Evolutionary conservation across 1,284 basidiomycete genomes (phyloP).

Genomic region (Pholiota adiposa): DNA sequence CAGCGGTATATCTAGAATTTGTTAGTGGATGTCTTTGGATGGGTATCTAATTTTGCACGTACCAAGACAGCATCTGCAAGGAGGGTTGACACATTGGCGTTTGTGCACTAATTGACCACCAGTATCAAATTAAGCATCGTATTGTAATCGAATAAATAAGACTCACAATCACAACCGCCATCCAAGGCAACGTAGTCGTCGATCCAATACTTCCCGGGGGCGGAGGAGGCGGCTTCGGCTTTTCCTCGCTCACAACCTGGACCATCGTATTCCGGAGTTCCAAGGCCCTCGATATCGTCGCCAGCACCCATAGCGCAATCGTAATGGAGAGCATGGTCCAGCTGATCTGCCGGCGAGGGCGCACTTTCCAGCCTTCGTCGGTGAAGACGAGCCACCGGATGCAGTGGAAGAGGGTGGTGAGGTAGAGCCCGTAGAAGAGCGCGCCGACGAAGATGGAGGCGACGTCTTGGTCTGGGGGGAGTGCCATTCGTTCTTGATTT

Average conservation of each 20-base stretch:
- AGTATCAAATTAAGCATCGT: neutral
- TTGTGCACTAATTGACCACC: slow-evolving; percentile 8
- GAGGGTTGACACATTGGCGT: slow-evolving; percentile 11
- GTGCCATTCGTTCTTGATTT: neutral
- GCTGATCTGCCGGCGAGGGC: slow-evolving; percentile 8
- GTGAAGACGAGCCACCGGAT: slow-evolving; percentile 17
- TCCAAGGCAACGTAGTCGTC: slow-evolving; percentile 8
- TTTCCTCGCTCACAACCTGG: neutral
- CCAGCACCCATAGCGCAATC: slow-evolving; percentile 9
- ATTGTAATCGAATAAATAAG: neutral
- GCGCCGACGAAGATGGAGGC: neutral
- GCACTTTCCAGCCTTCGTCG: slow-evolving; percentile 19
- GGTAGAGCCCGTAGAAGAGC: slow-evolving; percentile 12
- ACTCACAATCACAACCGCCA: slow-evolving; percentile 9
- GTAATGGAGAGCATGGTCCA: slow-evolving; percentile 9
- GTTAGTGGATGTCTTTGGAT: no score
- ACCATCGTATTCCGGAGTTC: slow-evolving; percentile 10
- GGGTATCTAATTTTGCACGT: neutral
- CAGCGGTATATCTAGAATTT: slow-evolving; percentile 13
- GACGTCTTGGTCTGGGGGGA: neutral
- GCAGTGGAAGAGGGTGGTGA: slow-evolving; percentile 12
- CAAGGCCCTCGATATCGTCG: slow-evolving; percentile 10
- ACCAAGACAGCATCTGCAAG: slow-evolving; percentile 16
- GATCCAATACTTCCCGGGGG: slow-evolving; percentile 5
- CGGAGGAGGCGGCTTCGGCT: neutral